Conservation (phyloP, 768 basidiomycete genomes). For the Tephrocybe sp. region DNA sequence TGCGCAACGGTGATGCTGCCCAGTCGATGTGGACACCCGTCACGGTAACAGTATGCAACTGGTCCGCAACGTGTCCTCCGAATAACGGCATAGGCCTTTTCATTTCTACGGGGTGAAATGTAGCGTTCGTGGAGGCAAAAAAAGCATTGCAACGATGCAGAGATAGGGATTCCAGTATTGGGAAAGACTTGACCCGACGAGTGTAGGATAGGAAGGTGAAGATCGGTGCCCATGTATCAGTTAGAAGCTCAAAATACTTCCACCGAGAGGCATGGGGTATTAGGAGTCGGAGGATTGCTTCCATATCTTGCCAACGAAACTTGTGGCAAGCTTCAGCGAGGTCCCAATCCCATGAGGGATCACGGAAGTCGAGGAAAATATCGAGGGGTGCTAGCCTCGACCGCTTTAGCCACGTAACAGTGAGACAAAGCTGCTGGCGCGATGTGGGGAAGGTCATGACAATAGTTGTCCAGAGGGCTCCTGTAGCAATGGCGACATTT, state of each 20-base stretch:
- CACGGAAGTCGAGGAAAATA: slow-evolving; percentile 56
- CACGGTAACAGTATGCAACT: slow-evolving; percentile 41
- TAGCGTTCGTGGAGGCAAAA: slow-evolving; percentile 41
- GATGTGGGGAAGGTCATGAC: slow-evolving; percentile 41
- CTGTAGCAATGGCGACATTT: slow-evolving; percentile 39
- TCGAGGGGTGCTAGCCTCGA: slow-evolving; percentile 46
- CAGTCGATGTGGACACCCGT: slow-evolving; percentile 61
- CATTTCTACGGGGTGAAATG: slow-evolving; percentile 41
- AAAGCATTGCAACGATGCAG: slow-evolving; percentile 60
- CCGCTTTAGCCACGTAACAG: slow-evolving; percentile 37
- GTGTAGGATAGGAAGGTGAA: slow-evolving; percentile 47
- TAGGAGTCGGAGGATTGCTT: slow-evolving; percentile 40
- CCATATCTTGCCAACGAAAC: slow-evolving; percentile 43
- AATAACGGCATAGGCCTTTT: slow-evolving; percentile 42
- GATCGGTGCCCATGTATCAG: slow-evolving; percentile 61
- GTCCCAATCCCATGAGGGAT: slow-evolving; percentile 55
- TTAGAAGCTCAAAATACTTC: slow-evolving; percentile 45
- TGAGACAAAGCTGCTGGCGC: slow-evolving; percentile 32
- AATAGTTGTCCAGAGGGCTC: slow-evolving; percentile 51
- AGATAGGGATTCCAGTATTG: slow-evolving; percentile 36
- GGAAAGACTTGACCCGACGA: slow-evolving; percentile 26
- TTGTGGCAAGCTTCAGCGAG: slow-evolving; percentile 40
- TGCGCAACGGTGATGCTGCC: slow-evolving; percentile 34
- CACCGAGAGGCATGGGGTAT: slow-evolving; percentile 45
- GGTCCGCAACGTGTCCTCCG: slow-evolving; percentile 29